Evolutionary conservation across 768 basidiomycete genomes (phyloP), one percentile per base, ranked within the genome.

Genomic region (Leccinellum albellum): DNA sequence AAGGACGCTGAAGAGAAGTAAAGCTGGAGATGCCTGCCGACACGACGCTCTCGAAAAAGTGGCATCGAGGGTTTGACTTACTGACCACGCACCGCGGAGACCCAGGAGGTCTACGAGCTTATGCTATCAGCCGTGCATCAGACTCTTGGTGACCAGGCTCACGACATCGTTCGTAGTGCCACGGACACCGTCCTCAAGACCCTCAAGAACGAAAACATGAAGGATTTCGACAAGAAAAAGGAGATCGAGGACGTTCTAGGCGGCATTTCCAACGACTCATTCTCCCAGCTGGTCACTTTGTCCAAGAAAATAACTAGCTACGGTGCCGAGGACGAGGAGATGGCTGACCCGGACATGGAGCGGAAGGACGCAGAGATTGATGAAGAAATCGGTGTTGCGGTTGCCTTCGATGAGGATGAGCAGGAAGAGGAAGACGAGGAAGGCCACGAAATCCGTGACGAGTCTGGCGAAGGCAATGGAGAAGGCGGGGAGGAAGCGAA

Each of bases 251-350:
- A 85, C 15, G 72, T 84, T n/a, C 73, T 92, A 13, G 85, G 86
- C 0, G 60, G 79, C 0, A 69, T 95, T 14, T 73, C 84, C 2
- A 83, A 79, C 66, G 94, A 97, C 62, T 66, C 75, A 20, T 98
- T 98, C 72, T 82, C 86, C 6, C 88, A 92, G 73, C 78, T 98
- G 29, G 78, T 98, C 58, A 87, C 76, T 60, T 76, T 98, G 45
- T 83, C 88, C 45, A 98, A 97, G 78, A 97, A 97, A 78, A 88
- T 98, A 37, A 97, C 96, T 0, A 96, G 98, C 73, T 99, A 93
- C 59, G 87, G 87, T 32, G 90, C 86, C 0, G 91, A 94, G 68
- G 93, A 95, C 61, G 92, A 91, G 70, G 71, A 78, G 15, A 81
- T 84, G 74, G 85, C 74, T 0, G 93, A 94, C 66, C 88, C 88